Evolutionary conservation across 805 yeast genomes (phyloP).

Genomic region (Kazachstania viticola): DNA sequence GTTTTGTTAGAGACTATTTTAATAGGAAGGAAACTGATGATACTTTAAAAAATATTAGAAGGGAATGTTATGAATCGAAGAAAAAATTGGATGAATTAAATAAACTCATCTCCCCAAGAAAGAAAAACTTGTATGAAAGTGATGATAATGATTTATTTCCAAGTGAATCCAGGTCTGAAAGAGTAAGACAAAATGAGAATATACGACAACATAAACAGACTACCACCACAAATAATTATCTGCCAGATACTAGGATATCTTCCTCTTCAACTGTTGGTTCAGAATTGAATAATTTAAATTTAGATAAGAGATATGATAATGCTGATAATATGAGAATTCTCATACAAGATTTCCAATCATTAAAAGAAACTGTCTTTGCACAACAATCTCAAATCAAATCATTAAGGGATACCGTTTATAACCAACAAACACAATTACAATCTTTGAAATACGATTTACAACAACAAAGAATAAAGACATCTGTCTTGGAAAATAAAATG

Average conservation of each 20-base stretch:
- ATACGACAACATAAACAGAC: constrained; percentile 3
- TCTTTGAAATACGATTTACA: constrained; percentile 10
- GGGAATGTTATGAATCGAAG: constrained; percentile 21
- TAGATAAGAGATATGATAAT: neutral
- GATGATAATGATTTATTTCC: neutral
- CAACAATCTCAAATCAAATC: too few species aligned
- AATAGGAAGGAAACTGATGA: constrained; percentile 21
- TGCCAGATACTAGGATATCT: neutral
- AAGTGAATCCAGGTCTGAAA: neutral
- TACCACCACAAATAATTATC: neutral
- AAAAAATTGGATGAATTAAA: constrained; percentile 7
- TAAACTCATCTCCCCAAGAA: neutral
- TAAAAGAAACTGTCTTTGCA: too few species aligned
- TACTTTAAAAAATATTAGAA: constrained; percentile 20
- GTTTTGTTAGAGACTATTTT: constrained; percentile 9
- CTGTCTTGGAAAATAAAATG: too few species aligned
- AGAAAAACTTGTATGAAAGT: neutral
- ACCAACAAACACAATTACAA: constrained; percentile 15
- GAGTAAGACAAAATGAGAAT: neutral
- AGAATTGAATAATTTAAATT: neutral
- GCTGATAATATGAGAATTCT: neutral
- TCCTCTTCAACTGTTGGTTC: neutral
- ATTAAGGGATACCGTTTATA: constrained; percentile 10
- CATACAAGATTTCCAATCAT: constrained; percentile 2
- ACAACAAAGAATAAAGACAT: constrained; percentile 7